These are phyloP conservation scores for Mitragyna speciosa DNA, from an alignment of 257 asterid species.

Conservation along the genomic window DNA sequence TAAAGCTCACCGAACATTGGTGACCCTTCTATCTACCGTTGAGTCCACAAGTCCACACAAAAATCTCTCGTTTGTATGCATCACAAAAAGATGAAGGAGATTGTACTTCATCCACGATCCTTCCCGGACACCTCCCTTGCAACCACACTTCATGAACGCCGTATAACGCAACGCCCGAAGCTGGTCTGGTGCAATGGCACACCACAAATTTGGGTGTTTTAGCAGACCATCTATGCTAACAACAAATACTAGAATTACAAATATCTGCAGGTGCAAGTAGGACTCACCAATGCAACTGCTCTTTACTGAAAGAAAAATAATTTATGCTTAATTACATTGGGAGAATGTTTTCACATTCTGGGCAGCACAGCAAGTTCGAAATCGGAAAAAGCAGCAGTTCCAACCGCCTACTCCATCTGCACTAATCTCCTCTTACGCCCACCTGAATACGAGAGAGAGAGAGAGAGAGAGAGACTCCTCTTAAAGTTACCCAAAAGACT, in stretches of 20 bases:
- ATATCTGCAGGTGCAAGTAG: background rate
- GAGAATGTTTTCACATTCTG: background rate
- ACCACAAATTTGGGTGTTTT: background rate
- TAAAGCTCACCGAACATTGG: too few relatives aligned
- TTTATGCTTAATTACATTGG: slow-evolving; percentile 7
- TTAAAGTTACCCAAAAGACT: background rate
- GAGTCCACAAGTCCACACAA: too few relatives aligned
- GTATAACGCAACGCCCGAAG: background rate
- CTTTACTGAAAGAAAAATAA: background rate
- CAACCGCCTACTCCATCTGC: background rate
- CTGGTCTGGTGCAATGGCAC: background rate
- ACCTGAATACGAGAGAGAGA: background rate
- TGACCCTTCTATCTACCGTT: too few relatives aligned
- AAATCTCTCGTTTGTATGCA: too few relatives aligned
- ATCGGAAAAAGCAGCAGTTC: background rate
- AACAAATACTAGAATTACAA: background rate
- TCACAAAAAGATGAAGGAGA: background rate
- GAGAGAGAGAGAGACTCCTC: background rate
- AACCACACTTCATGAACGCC: background rate
- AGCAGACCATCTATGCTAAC: background rate
- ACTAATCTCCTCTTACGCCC: background rate
- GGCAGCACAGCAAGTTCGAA: background rate
- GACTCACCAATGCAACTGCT: background rate
- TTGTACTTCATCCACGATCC: background rate
- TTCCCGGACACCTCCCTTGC: background rate